These are phyloP conservation scores for Arxiozyma bovina DNA, from an alignment of 1,139 yeast genomes.

Conservation along the genomic window DNA sequence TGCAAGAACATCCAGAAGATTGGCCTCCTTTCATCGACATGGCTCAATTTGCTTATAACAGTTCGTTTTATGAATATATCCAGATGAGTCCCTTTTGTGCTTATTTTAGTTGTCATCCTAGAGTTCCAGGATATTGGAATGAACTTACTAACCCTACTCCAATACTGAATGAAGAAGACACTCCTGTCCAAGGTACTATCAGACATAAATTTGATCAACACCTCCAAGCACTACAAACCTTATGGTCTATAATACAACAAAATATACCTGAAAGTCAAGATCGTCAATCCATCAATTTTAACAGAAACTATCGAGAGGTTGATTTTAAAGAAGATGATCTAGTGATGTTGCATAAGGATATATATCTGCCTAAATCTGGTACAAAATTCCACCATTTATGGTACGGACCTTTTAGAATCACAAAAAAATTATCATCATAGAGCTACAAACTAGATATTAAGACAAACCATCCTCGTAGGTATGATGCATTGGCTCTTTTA, in stretches of 20 bases:
- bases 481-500: neutral
- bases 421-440: neutral
- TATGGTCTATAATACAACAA: neutral
- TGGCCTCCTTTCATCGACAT: neutral
- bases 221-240: neutral
- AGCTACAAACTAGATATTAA: neutral
- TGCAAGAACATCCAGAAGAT: neutral
- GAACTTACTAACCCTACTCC: neutral
- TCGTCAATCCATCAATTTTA: constrained; percentile 1
- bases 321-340: neutral
- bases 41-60: constrained; percentile 4
- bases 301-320: neutral
- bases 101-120: constrained; percentile 2
- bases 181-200: too few relatives aligned
- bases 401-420: constrained; percentile 4
- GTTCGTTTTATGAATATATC: constrained; percentile 2
- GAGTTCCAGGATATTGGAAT: constrained; percentile 3
- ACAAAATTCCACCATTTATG: constrained; percentile 4
- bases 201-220: neutral
- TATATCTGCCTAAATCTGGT: neutral
- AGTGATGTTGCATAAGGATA: constrained; percentile 1
- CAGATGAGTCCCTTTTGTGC: constrained; percentile 4
- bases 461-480: neutral
- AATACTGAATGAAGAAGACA: neutral
- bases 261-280: constrained; percentile 4